Evolutionary conservation across 257 asterid species (phyloP).

Genomic region (Haberlea rhodopensis): DNA sequence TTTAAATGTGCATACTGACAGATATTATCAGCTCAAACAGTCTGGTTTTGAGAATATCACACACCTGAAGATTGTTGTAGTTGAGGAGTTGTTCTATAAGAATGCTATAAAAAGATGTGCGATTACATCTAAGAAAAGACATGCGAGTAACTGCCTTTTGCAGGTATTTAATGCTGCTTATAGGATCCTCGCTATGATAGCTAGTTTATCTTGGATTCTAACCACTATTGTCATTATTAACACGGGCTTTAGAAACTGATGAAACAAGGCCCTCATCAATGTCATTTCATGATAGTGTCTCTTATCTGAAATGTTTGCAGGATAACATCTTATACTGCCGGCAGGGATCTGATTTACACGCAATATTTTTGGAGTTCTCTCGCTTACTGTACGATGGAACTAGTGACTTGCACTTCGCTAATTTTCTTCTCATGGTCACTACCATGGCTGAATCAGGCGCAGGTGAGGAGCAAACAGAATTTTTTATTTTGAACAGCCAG

Average conservation of each 20-base stretch:
- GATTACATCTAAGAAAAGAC: constrained; percentile 54
- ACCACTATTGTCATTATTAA: background rate
- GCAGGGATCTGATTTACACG: constrained; percentile 62
- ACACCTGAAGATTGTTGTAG: constrained; percentile 56
- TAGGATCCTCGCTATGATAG: background rate
- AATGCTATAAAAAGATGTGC: constrained; percentile 51
- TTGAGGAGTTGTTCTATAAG: constrained; percentile 69
- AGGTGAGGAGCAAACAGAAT: constrained; percentile 72
- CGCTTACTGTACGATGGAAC: constrained; percentile 50
- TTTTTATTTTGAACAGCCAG: constrained; percentile 76
- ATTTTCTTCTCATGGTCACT: constrained; percentile 87
- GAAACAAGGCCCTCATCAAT: background rate
- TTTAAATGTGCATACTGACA: constrained; percentile 43
- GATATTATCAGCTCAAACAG: constrained; percentile 56
- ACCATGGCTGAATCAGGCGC: constrained; percentile 85
- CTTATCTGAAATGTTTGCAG: constrained; percentile 37
- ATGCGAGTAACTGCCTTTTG: constrained; percentile 66
- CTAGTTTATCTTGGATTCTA: background rate
- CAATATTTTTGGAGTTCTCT: constrained; percentile 75
- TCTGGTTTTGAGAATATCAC: constrained; percentile 53
- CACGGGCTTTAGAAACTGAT: background rate
- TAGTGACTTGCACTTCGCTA: constrained; percentile 75
- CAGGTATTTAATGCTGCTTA: constrained; percentile 49
- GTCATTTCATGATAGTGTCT: background rate
- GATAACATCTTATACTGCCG: constrained; percentile 62